Conservation (phyloP, 768 basidiomycete species). For the Strobilomyces echinocephalus region DNA sequence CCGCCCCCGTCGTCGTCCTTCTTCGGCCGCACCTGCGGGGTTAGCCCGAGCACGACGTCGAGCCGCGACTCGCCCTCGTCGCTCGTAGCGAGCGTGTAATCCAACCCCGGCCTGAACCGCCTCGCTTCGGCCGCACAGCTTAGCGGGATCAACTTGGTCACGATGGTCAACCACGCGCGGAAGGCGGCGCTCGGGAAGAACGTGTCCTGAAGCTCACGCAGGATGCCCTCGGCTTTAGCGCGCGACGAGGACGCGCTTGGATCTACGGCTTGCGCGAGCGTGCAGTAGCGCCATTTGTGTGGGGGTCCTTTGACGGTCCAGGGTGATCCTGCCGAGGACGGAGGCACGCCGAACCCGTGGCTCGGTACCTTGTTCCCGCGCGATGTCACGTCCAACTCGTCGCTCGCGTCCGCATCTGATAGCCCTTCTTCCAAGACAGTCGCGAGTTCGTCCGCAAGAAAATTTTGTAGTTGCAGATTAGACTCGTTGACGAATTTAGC, state of each 20-base stretch:
- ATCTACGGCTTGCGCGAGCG: conserved; percentile 34
- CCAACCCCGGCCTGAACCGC: conserved; percentile 86
- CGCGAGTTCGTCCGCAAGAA: conserved; percentile 70
- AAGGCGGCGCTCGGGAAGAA: conserved; percentile 79
- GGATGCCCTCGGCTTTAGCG: conserved; percentile 14
- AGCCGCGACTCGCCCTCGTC: conserved; percentile 76
- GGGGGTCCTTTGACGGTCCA: conserved; percentile 86
- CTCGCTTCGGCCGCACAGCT: conserved; percentile 74
- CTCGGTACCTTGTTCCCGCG: conserved; percentile 55
- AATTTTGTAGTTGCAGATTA: conserved; percentile 82
- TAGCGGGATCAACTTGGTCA: conserved; percentile 69
- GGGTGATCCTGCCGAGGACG: conserved; percentile 36
- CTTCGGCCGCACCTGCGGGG: conserved; percentile 48
- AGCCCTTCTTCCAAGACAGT: conserved; percentile 61
- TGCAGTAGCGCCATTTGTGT: conserved; percentile 91
- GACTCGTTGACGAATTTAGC: conserved; percentile 81
- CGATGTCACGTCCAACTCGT: conserved; percentile 51
- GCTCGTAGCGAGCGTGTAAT: conserved; percentile 91
- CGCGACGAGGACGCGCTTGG: conserved; percentile 2
- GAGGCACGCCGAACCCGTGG: conserved; percentile 59
- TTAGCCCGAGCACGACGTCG: conserved; percentile 84
- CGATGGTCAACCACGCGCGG: conserved; percentile 79
- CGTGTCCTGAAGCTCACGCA: conserved; percentile 58
- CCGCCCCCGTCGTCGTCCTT: conserved; percentile 11
- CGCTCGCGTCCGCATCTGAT: conserved; percentile 55